phyloP scores from a whole-genome alignment of 805 yeast genomes.

The Lipomyces mesembrius region DNA sequence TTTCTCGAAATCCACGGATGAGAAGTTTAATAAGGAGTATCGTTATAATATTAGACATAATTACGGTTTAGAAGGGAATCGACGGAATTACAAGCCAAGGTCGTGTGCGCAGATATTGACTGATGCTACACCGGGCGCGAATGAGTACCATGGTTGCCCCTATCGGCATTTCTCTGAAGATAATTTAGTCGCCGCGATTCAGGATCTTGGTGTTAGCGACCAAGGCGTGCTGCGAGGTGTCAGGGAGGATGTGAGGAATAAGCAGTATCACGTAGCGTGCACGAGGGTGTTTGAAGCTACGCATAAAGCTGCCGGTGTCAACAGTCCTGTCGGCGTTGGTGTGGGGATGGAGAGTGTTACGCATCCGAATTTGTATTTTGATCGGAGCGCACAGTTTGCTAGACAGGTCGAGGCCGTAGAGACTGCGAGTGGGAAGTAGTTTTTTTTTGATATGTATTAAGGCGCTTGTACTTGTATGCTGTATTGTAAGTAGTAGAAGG shows the following conservation, averaged over 20 bases:
- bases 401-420: constrained; percentile 18
- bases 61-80: constrained; percentile 90
- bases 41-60: constrained; percentile 84
- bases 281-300: constrained; percentile 83
- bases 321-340: constrained; percentile 46
- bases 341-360: constrained; percentile 58
- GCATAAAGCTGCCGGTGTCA: constrained; percentile 47
- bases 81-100: constrained; percentile 84
- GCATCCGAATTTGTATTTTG: constrained; percentile 89
- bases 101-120: constrained; percentile 77
- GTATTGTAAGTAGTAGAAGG: too few species aligned
- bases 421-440: constrained; percentile 2
- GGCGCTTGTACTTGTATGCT: too few species aligned
- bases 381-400: constrained; percentile 49
- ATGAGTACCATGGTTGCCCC: constrained; percentile 91
- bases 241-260: constrained; percentile 66
- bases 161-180: constrained; percentile 77
- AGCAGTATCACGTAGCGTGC: constrained; percentile 84
- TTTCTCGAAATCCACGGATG: constrained; percentile 68
- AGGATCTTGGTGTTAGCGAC: constrained; percentile 67
- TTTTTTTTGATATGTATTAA: neutral
- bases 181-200: constrained; percentile 59
- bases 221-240: constrained; percentile 60
- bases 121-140: constrained; percentile 60
- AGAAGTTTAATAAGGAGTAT: constrained; percentile 85